Base-by-base conservation (phyloP, 2,329 filamentous ascomycete species). In the Chaetomium globosum region DNA sequence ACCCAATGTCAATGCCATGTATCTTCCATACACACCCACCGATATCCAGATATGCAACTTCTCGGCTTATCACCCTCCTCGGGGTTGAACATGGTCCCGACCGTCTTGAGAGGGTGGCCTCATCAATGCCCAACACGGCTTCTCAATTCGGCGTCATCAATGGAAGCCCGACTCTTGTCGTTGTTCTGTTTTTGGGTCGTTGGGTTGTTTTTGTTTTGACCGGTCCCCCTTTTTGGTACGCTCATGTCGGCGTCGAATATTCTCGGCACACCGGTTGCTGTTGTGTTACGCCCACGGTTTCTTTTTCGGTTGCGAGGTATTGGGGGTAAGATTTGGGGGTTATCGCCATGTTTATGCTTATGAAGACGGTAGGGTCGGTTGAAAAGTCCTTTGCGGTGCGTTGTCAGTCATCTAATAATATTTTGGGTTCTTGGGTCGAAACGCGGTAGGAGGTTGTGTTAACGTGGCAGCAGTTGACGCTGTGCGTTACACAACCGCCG, bases 221-320 rank as follows among this genome's bases (percentile, higher is more conserved):
- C 21, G 59, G 59, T 48, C 19, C 59, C 26, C 33, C n/a, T 43
- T 48, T 55, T 48, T n/a, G 16, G 16, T 6, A 16, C 19, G 8
- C 16, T 36, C 8, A 23, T 52, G 48, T 28, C 12, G 13, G 39
- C 3, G 10, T 52, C 23, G 33, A 28, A 43, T 28, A 48, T 33
- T 48, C 12, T 5, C 23, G 49, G 28, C 53, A 49, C 60, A 62
- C 60, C 60, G 60, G 60, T 62, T 56, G 48, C 30, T 60, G 58
- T 23, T 39, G 58, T 60, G 58, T 43, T 31, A 60, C 58, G 30
- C 23, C 30, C 12, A 60, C 21, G 7, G 33, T 28, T 26, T 28
- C 13, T 10, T n/a, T 58, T 30, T 23, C 30, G 53, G 31, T 13
- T 33, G 19, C 39, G 31, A 39, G 39, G n/a, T 16, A 10, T 39